phyloP scores from a whole-genome alignment of 108 stramenopile species.

The Schizochytrium sp. region DNA sequence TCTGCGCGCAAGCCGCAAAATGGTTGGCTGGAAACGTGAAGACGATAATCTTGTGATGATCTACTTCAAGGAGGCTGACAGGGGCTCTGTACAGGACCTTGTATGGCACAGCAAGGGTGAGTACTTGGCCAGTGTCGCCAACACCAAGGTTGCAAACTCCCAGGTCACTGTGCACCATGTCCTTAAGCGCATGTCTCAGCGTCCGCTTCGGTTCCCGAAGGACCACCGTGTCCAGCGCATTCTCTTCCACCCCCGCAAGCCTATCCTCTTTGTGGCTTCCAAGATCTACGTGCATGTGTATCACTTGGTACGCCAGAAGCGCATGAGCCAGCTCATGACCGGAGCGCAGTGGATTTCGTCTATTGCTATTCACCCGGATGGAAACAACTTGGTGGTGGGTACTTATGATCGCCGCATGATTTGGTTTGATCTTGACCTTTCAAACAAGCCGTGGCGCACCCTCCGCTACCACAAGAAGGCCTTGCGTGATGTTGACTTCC shows the following conservation, averaged over 20 bases:
- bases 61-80: constrained; percentile 51
- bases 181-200: constrained; percentile 89
- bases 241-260: constrained; percentile 95
- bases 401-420: constrained; percentile 92
- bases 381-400: constrained; percentile 95
- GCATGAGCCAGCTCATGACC: constrained; percentile 86
- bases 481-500: constrained; percentile 83
- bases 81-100: constrained; percentile 78
- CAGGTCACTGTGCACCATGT: constrained; percentile 95
- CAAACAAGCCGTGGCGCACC: constrained; percentile 92
- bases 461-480: constrained; percentile 94
- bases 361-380: constrained; percentile 91
- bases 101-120: constrained; percentile 97
- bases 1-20: background rate
- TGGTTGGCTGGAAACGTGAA: constrained; percentile 39
- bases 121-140: constrained; percentile 91
- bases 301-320: constrained; percentile 92
- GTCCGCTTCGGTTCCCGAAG: constrained; percentile 86
- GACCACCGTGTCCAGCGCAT: constrained; percentile 87
- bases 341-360: constrained; percentile 97
- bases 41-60: background rate
- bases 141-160: constrained; percentile 80
- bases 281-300: constrained; percentile 93
- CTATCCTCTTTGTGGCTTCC: constrained; percentile 96
- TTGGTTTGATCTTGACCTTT: constrained; percentile 98